These are phyloP conservation scores for Jacaranda copaia DNA, from an alignment of 257 asterid genomes.

Conservation along the genomic window DNA sequence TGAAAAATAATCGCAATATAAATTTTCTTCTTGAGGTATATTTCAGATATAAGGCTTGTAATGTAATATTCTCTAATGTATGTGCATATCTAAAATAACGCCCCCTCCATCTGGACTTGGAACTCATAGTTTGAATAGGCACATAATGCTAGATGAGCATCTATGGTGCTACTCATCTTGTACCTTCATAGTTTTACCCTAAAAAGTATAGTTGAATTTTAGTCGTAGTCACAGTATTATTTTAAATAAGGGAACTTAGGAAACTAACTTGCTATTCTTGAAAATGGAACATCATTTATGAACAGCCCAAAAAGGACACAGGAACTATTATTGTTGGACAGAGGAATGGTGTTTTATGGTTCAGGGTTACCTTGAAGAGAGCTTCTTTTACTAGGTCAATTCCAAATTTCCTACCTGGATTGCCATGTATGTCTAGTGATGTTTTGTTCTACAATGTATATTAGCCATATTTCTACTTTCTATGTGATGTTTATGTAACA, in stretches of 20 bases:
- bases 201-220: neutral
- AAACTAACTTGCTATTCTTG: slow-evolving; percentile 2
- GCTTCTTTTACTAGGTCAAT: slow-evolving; percentile 26
- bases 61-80: neutral
- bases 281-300: slow-evolving; percentile 18
- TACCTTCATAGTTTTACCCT: neutral
- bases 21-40: neutral
- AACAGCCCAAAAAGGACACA: slow-evolving; percentile 3
- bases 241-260: neutral
- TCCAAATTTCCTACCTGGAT: slow-evolving; percentile 29
- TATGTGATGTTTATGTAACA: slow-evolving; percentile 19
- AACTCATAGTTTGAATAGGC: slow-evolving; percentile 7
- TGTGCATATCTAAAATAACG: neutral
- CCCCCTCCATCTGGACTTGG: slow-evolving; percentile 3
- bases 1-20: neutral
- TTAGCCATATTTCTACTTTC: slow-evolving; percentile 21
- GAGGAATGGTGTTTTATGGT: neutral
- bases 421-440: slow-evolving; percentile 22
- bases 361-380: slow-evolving; percentile 28
- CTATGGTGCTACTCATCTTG: neutral
- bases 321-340: neutral
- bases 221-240: neutral
- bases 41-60: neutral
- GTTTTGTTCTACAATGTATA: slow-evolving; percentile 24
- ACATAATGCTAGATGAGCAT: neutral